Base-by-base conservation (phyloP, 345 rosid genomes). In the Anastatica hierochuntica region DNA sequence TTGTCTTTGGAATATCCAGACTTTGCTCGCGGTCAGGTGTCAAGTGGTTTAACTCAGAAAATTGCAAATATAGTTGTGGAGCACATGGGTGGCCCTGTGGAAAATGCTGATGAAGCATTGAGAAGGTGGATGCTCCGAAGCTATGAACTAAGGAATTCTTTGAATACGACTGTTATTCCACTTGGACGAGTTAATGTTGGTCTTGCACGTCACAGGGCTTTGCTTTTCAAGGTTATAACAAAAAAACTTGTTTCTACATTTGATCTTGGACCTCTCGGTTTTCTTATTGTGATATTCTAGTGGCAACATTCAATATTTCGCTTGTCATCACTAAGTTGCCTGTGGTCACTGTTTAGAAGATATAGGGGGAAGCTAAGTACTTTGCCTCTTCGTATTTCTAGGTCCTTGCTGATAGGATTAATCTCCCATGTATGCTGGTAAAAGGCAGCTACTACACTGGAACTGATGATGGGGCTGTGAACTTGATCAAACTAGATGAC, bases 361-460 rank as follows among this genome's bases (percentile, higher is more conserved):
- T 44, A 33, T 26, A 56, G n/a, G 38, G 50, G 56, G 62, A 56
- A 64, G 38, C 67, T 57, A 48, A 65, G 29, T 35, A 38, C 3
- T 41, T 60, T 58, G 37, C 38, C 17, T 40, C 56, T 41, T 76
- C 56, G 46, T 48, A 62, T 36, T 67, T 53, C 51, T 67, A 90
- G 97, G 94, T 86, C 45, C 79, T 90, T 49, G 96, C 96, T 47
- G 97, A 90, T 74, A 86, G 58, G 70, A 73, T 90, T 49, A 81
- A 75, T 67, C 88, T 90, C 55, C 95, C 97, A 10, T 86, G 97
- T 64, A 79, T 80, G 86, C 78, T 90, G 79, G 87, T 90, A 52
- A 90, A 90, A 69, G 94, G 94, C 37, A 90, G 96, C 79, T 90
- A 77, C 76, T 90, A 86, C 46, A 86, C 97, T 52, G 97, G 97